Base-by-base conservation (phyloP, 1,139 yeast genomes). In the Lodderomyces orthopsilosis region DNA sequence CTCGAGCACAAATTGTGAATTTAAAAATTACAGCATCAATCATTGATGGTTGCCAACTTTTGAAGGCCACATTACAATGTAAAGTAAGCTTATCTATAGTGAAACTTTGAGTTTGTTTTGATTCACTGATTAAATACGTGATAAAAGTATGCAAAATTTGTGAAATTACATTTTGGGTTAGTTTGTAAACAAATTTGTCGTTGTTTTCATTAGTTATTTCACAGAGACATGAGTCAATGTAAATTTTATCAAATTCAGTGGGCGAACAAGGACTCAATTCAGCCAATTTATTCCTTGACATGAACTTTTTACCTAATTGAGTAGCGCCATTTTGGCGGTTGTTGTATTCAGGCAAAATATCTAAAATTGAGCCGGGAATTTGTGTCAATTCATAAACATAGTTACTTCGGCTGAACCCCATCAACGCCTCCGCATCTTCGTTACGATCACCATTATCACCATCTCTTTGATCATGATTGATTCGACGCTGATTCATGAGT, bases 141-240 rank as follows among this genome's bases (percentile, higher is more conserved):
- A 87, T 62, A 14, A 83, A 52, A 4, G 74, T 62, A 45, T 74
- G 71, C 26, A 73, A 52, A 10, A 55, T 55, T 19, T 63, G 65
- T 2, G 69, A 63, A n/a, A 62, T 55, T 24, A 61, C 54, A 4
- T 39, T 38, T 3, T 51, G 46, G 1, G 61, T 41, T 37, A 73
- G 50, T 0, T 66, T 47, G 40, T 61, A 65, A 3, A 30, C 34
- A 30, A 8, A 15, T 17, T 6, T 15, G 19, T 13, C 12, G 7
- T 15, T 8, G 34, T 15, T n/a, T n/a, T n/a, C 34, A 10, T 6
- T 15, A 10, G 19, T 56, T 2, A 82, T 54, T 38, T 74, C 78
- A 37, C 81, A 72, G 0, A 94, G 94, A n/a, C 81, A 78, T 3
- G 69, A 45, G 1, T 61, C 61, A 43, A 67, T 62, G 89, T 93